Evolutionary conservation across 2,329 filamentous ascomycete species (phyloP).

Genomic region (Exophiala sideris): DNA sequence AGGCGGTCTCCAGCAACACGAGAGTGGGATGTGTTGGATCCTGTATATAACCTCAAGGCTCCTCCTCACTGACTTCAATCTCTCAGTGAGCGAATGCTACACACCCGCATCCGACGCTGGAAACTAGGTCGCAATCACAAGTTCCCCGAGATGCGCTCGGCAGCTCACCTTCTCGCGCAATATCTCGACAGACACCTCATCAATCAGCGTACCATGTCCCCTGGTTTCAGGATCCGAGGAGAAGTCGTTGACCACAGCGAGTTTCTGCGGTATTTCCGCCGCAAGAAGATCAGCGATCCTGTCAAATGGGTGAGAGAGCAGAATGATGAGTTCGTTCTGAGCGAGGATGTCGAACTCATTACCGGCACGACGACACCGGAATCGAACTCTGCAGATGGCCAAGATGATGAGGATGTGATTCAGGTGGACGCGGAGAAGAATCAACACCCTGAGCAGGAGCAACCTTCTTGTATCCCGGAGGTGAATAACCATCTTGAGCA

Average conservation of each 20-base stretch:
- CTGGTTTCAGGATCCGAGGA: constrained; percentile 12
- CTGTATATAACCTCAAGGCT: not conserved
- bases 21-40: too few relatives aligned
- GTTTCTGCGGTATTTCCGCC: constrained; percentile 13
- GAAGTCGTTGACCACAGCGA: constrained; percentile 6
- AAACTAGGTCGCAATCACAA: constrained; percentile 13
- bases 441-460: too few relatives aligned
- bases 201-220: not conserved
- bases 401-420: too few relatives aligned
- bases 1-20: too few relatives aligned
- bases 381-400: constrained; percentile 2
- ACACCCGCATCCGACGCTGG: constrained; percentile 12
- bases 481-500: too few relatives aligned
- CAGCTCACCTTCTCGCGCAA: constrained; percentile 7
- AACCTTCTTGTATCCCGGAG: too few relatives aligned
- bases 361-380: constrained; percentile 1
- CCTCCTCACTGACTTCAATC: not conserved
- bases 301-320: constrained; percentile 5
- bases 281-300: constrained; percentile 14
- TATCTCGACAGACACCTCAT: not conserved
- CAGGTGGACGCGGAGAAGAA: too few relatives aligned
- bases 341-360: constrained; percentile 5
- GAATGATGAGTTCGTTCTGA: not conserved
- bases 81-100: constrained; percentile 15
- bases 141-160: constrained; percentile 9